Evolutionary conservation across 1,284 basidiomycete genomes (phyloP).

Genomic region (Malassezia psittaci): DNA sequence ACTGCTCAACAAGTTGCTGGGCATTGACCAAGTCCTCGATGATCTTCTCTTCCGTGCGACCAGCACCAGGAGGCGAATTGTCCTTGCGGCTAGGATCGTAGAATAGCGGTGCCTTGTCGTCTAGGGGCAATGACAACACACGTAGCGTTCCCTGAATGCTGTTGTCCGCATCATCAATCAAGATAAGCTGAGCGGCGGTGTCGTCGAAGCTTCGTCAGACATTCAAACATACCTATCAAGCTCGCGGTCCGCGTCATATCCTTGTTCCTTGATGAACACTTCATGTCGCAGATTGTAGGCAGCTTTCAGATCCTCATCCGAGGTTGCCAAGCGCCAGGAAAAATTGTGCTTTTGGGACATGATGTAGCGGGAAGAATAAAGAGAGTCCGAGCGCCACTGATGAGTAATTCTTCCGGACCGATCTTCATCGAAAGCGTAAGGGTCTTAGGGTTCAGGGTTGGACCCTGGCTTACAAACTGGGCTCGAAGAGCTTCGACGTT

Average conservation of each 20-base stretch:
- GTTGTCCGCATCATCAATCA: background rate
- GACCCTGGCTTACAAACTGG: too few relatives aligned
- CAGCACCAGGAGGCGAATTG: conserved; percentile 3
- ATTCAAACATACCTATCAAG: conserved; percentile 4
- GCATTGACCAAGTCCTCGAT: background rate
- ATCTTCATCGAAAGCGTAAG: background rate
- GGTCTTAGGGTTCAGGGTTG: background rate
- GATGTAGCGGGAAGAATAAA: background rate
- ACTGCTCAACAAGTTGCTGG: background rate
- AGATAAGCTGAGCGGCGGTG: conserved; percentile 2
- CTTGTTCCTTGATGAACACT: conserved; percentile 11
- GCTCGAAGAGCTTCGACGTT: too few relatives aligned
- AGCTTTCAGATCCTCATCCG: conserved; percentile 1
- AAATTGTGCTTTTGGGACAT: background rate
- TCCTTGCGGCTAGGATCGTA: background rate
- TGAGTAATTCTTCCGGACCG: background rate
- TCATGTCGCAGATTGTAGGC: conserved; percentile 12
- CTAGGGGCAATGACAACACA: conserved; percentile 1
- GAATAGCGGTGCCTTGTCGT: background rate
- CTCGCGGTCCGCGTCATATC: conserved; percentile 13
- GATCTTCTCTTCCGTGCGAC: conserved; percentile 4
- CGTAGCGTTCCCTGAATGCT: conserved; percentile 10
- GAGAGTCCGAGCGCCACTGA: background rate
- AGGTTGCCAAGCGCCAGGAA: background rate
- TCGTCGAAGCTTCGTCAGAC: conserved; percentile 3